phyloP scores from a whole-genome alignment of 2,329 filamentous ascomycete genomes.

The Penicillium sp. region DNA sequence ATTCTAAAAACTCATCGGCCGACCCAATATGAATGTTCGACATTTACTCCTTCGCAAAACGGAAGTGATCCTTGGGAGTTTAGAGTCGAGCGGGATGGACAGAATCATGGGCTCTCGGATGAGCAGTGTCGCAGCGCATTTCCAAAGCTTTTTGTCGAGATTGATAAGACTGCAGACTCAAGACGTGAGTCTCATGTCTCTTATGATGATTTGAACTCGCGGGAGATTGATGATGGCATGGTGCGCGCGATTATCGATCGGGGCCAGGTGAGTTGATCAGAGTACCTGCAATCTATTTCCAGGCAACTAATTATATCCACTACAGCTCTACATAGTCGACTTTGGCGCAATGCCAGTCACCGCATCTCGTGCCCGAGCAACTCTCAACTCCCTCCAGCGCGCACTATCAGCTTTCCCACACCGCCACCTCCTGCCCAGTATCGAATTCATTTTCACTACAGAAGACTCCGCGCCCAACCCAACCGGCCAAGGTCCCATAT shows the following conservation, averaged over 20 bases:
- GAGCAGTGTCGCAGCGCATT: slow-evolving; percentile 42
- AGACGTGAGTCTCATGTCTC: slow-evolving; percentile 26
- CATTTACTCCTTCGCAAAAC: slow-evolving; percentile 2
- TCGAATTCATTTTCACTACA: slow-evolving; percentile 51
- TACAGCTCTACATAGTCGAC: slow-evolving; percentile 39
- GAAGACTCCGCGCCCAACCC: slow-evolving; percentile 44
- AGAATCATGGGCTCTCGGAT: slow-evolving; percentile 38
- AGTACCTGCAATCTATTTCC: neutral
- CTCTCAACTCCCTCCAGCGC: slow-evolving; percentile 49
- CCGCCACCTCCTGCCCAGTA: slow-evolving; percentile 43
- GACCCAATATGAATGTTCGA: slow-evolving; percentile 1
- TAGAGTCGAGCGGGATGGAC: slow-evolving; percentile 30
- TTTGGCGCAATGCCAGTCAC: slow-evolving; percentile 35
- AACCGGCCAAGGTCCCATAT: slow-evolving; percentile 31
- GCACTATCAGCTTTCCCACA: slow-evolving; percentile 44
- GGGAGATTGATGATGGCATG: slow-evolving; percentile 35
- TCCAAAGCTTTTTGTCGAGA: slow-evolving; percentile 39
- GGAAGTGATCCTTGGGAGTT: slow-evolving; percentile 33
- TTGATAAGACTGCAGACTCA: slow-evolving; percentile 32
- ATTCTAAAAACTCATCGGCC: slow-evolving; percentile 19
- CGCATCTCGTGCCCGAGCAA: slow-evolving; percentile 41
- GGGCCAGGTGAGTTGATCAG: slow-evolving; percentile 33
- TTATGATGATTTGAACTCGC: slow-evolving; percentile 36
- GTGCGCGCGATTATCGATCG: slow-evolving; percentile 36
- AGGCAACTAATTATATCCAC: neutral